Evolutionary conservation across 2,329 filamentous ascomycete genomes (phyloP).

Genomic region (Sclerotiophoma versabilis): DNA sequence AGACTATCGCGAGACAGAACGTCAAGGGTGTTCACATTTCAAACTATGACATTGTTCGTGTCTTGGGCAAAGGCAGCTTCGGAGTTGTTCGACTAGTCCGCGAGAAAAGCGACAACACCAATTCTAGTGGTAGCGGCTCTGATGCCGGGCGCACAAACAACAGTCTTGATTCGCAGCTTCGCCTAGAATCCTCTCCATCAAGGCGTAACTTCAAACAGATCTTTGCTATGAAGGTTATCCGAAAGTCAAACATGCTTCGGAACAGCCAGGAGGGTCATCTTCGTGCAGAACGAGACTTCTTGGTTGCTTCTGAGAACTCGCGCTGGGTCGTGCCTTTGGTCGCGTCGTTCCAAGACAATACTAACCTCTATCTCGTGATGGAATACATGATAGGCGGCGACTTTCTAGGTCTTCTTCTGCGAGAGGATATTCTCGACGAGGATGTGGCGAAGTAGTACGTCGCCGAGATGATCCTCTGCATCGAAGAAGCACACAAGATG

Average conservation of each 20-base stretch:
- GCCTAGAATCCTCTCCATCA: not conserved
- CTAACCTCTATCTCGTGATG: constrained; percentile 92
- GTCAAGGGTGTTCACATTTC: constrained; percentile 62
- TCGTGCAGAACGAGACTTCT: constrained; percentile 87
- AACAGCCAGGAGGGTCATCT: constrained; percentile 93
- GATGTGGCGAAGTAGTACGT: constrained; percentile 83
- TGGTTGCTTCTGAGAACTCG: constrained; percentile 87
- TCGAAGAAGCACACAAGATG: constrained; percentile 89
- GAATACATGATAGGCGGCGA: constrained; percentile 98
- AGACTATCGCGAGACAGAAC: constrained; percentile 57
- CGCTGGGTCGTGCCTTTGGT: constrained; percentile 89
- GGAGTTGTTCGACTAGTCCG: constrained; percentile 87
- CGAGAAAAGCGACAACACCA: constrained; percentile 58
- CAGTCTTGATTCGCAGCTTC: constrained; percentile 4
- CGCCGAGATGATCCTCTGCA: constrained; percentile 93
- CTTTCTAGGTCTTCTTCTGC: constrained; percentile 84
- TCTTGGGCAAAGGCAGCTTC: constrained; percentile 93
- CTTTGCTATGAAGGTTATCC: constrained; percentile 97
- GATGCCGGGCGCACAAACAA: constrained; percentile 15
- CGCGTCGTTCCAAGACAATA: constrained; percentile 85
- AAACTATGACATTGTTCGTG: constrained; percentile 80
- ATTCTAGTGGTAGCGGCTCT: constrained; percentile 16
- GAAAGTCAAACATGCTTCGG: constrained; percentile 89
- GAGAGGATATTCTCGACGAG: constrained; percentile 84
- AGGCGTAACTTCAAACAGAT: constrained; percentile 58